phyloP scores from a whole-genome alignment of 2,329 filamentous ascomycete species.

The Trichoderma atroviride region DNA sequence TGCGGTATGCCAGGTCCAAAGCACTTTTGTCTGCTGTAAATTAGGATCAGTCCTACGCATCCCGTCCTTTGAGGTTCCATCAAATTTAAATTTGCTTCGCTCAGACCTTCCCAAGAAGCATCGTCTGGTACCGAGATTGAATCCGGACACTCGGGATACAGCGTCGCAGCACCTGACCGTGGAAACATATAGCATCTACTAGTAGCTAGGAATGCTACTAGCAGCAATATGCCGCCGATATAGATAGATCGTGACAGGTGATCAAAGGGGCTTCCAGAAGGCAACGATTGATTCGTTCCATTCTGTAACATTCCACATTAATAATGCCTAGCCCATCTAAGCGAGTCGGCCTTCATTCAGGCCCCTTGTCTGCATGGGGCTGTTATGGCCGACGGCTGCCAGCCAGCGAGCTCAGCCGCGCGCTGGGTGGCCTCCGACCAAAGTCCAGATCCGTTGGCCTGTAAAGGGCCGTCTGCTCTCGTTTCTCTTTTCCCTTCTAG shows the following conservation, averaged over 20 bases:
- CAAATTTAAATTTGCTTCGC: neutral
- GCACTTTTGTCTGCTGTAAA: neutral
- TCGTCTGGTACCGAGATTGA: constrained; percentile 9
- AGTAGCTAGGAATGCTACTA: neutral
- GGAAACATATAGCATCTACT: neutral
- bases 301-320: neutral
- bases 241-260: constrained; percentile 22
- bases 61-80: neutral
- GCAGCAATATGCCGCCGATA: constrained; percentile 5
- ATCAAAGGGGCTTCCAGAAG: constrained; percentile 24
- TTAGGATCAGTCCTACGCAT: neutral
- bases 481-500: neutral
- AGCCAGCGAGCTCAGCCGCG: constrained; percentile 24
- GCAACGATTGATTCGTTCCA: neutral
- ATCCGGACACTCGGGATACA: neutral
- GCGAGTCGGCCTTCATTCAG: constrained; percentile 10
- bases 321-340: neutral
- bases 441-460: constrained; percentile 1
- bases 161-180: constrained; percentile 1
- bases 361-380: constrained; percentile 5
- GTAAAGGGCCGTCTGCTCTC: neutral
- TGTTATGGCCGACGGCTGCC: constrained; percentile 20
- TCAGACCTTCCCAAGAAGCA: neutral
- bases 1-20: neutral
- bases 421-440: constrained; percentile 17